Evolutionary conservation across 768 basidiomycete genomes (phyloP), one percentile per base, ranked within the genome.

Genomic region (Guyanaporus albipodus): DNA sequence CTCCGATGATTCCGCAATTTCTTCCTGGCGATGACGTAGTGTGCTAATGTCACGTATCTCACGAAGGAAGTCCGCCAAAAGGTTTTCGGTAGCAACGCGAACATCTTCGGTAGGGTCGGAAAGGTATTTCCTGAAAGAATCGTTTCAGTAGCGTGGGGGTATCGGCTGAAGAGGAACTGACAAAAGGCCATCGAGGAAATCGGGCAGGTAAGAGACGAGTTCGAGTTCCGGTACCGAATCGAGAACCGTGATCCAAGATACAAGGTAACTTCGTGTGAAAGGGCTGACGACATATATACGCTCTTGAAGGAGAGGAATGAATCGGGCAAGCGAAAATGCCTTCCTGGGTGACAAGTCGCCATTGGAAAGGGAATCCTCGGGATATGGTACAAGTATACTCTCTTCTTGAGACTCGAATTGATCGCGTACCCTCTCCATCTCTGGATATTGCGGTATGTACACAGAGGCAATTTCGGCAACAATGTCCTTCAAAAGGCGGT

Each of bases 161-260:
- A 39, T 29, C n/a, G 23, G 24, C 31, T 45, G 44, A 34, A 46
- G 21, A 46, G 33, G 32, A 4, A 72, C 87, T 69, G 55, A 93
- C 91, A 99, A 61, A 33, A 99, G 77, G 2, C 93, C 94, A 52
- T 97, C 93, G 40, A 99, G 68, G 62, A 98, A 94, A 59, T 96
- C 87, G 1, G 96, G 96, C 27, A 99, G 78, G 69, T 90, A 96
- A 22, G 90, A 85, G 37, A 98, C 87, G 36, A 99, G 77, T 63
- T 98, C 95, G 44, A 99, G 73, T 60, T 99, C 96, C 10, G 96
- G 96, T 4, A 98, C 90, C 17, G 92, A 94, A 61, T 97, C 93
- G 36, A 99, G 77, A 4, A 96, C 89, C 34, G 80, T 90, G 48
- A 98, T 90, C 96, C 96, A 99, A 2, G 88, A 87, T 27, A 96